Conservation (phyloP, 1,139 yeast genomes). For the Scheffersomyces cryptocercus region DNA sequence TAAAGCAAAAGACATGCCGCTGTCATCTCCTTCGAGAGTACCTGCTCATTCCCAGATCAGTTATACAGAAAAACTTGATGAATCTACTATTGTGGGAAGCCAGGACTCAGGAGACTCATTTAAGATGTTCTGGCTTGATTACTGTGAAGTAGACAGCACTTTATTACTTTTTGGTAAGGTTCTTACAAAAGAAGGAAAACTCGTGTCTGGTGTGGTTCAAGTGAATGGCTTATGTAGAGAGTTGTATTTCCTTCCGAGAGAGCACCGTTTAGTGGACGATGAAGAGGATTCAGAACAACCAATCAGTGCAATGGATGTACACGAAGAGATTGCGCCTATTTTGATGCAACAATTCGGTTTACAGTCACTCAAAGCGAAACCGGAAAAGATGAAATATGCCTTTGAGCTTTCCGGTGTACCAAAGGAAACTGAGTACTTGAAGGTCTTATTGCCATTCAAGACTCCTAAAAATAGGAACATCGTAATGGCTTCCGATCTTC, state of each 20-base stretch:
- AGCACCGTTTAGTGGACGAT: constrained; percentile 26
- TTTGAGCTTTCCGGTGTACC: constrained; percentile 86
- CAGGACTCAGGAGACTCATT: constrained; percentile 46
- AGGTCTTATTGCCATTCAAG: constrained; percentile 72
- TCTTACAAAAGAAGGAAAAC: constrained; percentile 54
- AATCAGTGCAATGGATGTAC: constrained; percentile 64
- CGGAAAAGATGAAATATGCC: constrained; percentile 78
- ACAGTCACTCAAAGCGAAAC: constrained; percentile 64
- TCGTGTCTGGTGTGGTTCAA: constrained; percentile 79
- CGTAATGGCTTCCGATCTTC: constrained; percentile 60
- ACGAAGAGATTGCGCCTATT: constrained; percentile 71
- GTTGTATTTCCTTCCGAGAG: constrained; percentile 75
- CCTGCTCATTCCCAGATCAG: constrained; percentile 19
- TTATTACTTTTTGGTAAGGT: constrained; percentile 85
- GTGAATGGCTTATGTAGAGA: constrained; percentile 71
- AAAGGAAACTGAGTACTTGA: constrained; percentile 75
- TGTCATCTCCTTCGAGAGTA: constrained; percentile 26
- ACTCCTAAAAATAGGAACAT: constrained; percentile 53
- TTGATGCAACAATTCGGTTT: constrained; percentile 65
- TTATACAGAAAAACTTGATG: constrained; percentile 48
- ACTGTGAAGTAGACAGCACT: constrained; percentile 70
- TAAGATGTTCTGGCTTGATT: constrained; percentile 89
- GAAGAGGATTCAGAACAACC: constrained; percentile 28
- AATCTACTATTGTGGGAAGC: constrained; percentile 40
- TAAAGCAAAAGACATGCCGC: constrained; percentile 21